Percentiles rank a stretch among this genome's conserved stretches.
Evolutionary conservation across 2,329 filamentous ascomycete species (phyloP).

Genomic region (Colletotrichum sp.): DNA sequence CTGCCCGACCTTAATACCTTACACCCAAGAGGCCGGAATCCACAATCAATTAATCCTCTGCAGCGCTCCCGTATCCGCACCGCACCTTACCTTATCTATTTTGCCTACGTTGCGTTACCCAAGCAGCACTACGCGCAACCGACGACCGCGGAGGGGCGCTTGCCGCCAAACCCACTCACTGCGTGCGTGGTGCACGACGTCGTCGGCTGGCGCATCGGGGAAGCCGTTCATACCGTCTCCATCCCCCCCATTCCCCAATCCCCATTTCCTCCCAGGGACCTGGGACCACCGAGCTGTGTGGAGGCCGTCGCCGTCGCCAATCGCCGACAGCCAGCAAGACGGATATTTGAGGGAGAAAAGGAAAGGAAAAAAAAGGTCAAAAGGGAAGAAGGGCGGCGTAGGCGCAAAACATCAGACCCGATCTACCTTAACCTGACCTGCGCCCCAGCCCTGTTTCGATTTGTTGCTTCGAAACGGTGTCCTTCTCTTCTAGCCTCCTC

Average conservation of each 20-base stretch:
- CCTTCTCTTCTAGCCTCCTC: background rate
- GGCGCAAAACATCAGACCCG: background rate
- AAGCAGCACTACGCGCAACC: background rate
- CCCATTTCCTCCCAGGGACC: background rate
- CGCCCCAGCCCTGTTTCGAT: slow-evolving; percentile 15
- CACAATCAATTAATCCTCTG: background rate
- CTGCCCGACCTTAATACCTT: background rate
- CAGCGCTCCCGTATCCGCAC: background rate
- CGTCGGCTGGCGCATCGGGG: slow-evolving; percentile 9
- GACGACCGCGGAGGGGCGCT: background rate
- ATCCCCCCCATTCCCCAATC: background rate
- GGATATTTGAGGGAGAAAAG: background rate
- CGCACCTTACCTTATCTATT: background rate
- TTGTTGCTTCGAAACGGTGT: background rate
- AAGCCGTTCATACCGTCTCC: slow-evolving; percentile 7
- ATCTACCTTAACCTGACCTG: background rate
- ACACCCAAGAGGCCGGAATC: background rate
- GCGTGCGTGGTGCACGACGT: background rate
- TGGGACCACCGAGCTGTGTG: background rate
- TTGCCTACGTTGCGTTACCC: background rate
- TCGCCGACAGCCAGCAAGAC: background rate
- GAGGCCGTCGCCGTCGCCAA: background rate
- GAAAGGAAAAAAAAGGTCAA: background rate
- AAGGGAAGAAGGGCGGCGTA: background rate
- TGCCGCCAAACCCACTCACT: background rate